These are phyloP conservation scores for Fomitopsis serialis DNA, from an alignment of 768 basidiomycete species.

Conservation along the genomic window DNA sequence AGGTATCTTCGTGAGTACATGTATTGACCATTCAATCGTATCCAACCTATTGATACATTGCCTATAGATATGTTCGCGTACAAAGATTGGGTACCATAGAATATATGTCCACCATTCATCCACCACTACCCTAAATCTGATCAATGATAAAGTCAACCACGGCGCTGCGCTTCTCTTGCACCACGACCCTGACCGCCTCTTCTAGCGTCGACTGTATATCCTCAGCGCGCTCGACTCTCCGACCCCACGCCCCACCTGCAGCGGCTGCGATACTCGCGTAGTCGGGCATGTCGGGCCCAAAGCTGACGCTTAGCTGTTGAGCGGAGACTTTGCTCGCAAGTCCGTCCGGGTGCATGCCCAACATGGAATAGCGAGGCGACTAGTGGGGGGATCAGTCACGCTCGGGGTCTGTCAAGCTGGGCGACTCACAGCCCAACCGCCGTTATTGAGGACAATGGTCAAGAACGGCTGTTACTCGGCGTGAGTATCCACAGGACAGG, in stretches of 20 bases:
- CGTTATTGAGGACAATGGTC: conserved; percentile 68
- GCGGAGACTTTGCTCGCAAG: conserved; percentile 39
- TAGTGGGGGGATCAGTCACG: conserved; percentile 12
- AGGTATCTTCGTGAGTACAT: too few relatives aligned
- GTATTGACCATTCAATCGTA: too few relatives aligned
- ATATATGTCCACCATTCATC: background rate
- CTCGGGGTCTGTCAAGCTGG: background rate
- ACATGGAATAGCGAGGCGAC: conserved; percentile 61
- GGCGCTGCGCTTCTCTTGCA: conserved; percentile 56
- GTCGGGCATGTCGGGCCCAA: conserved; percentile 59
- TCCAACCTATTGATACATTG: too few relatives aligned
- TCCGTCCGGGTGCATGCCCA: conserved; percentile 57
- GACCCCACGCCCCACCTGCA: conserved; percentile 67
- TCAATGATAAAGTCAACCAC: conserved; percentile 52
- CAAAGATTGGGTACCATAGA: background rate
- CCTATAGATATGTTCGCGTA: background rate
- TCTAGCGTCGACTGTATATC: conserved; percentile 28
- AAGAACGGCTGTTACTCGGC: conserved; percentile 34
- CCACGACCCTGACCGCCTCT: conserved; percentile 52
- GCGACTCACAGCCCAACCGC: conserved; percentile 52
- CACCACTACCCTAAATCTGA: conserved; percentile 10
- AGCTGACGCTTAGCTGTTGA: conserved; percentile 52
- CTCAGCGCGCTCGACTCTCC: conserved; percentile 25
- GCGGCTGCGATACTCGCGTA: conserved; percentile 60
- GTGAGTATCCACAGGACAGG: too few relatives aligned